Evolutionary conservation across 179 eudicot species (phyloP).

Genomic region (Gypsophila paniculata): DNA sequence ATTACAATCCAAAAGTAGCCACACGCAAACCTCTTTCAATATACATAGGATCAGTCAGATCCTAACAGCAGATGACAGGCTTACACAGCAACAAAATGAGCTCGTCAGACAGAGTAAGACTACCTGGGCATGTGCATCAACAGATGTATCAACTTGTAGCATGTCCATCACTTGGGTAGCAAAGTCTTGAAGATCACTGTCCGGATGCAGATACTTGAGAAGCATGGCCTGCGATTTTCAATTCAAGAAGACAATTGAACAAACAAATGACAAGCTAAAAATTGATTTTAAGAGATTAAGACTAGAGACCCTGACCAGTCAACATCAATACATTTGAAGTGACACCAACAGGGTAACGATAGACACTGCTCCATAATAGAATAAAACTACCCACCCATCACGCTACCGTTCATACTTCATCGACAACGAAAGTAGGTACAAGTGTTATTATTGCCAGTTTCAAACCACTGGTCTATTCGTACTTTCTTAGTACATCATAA

Average conservation of each 20-base stretch:
- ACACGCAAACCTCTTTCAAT: neutral
- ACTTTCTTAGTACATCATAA: neutral
- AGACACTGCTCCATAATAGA: neutral
- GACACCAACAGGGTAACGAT: slow-evolving; percentile 3
- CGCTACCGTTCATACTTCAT: neutral
- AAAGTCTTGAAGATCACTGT: slow-evolving; percentile 77
- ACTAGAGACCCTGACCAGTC: neutral
- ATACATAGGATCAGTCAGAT: slow-evolving; percentile 3
- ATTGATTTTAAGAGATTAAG: slow-evolving; percentile 1
- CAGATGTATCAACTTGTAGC: slow-evolving; percentile 64
- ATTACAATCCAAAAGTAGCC: slow-evolving; percentile 7
- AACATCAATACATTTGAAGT: neutral
- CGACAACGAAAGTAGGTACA: neutral
- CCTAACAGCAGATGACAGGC: neutral
- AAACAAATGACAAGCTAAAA: slow-evolving; percentile 16
- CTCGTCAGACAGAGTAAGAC: slow-evolving; percentile 19
- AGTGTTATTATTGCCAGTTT: neutral
- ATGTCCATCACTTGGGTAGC: slow-evolving; percentile 73
- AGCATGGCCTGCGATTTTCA: slow-evolving; percentile 66
- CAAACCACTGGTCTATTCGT: neutral
- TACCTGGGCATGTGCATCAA: slow-evolving; percentile 97
- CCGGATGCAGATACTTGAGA: slow-evolving; percentile 79
- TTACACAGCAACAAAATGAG: slow-evolving; percentile 17
- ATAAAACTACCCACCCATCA: neutral
- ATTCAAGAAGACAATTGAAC: slow-evolving; percentile 11